phyloP scores from a whole-genome alignment of 768 basidiomycete genomes.

The Lentinula sp. region DNA sequence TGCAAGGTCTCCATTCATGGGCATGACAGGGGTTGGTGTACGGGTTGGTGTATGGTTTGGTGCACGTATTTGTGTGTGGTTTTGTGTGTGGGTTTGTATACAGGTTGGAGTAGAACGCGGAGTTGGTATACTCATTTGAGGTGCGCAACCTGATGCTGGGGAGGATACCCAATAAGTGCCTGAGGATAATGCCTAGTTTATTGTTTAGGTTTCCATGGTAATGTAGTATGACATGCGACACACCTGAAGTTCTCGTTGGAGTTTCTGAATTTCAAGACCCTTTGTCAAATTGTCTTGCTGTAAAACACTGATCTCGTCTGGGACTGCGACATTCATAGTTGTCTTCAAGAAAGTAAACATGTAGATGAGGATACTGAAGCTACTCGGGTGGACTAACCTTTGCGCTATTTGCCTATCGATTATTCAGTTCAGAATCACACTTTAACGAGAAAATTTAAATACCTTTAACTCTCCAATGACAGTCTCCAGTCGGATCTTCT shows the following conservation, averaged over 20 bases:
- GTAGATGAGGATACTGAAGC: background rate
- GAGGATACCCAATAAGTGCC: background rate
- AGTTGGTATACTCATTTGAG: too few species aligned
- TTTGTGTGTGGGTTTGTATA: background rate
- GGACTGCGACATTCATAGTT: background rate
- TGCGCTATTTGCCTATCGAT: too few species aligned
- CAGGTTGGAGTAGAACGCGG: background rate
- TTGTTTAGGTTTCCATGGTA: too few species aligned
- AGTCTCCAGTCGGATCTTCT: background rate
- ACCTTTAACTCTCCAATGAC: background rate
- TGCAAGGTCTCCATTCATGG: background rate
- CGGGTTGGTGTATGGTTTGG: background rate
- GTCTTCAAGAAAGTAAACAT: background rate
- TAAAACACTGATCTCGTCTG: background rate
- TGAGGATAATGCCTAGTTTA: background rate
- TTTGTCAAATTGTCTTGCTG: background rate
- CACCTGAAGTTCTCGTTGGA: background rate
- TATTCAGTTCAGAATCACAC: too few species aligned
- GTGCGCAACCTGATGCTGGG: background rate
- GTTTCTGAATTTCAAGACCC: background rate
- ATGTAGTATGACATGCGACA: background rate
- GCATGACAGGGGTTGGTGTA: background rate
- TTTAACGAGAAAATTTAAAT: background rate
- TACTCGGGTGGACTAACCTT: background rate
- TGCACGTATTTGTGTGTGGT: too few species aligned